A percentile compares a stretch with the other conserved stretches of the same genome.
Evolutionary conservation across 2,329 filamentous ascomycete species (phyloP).

Genomic region (Sporothrix pallida): DNA sequence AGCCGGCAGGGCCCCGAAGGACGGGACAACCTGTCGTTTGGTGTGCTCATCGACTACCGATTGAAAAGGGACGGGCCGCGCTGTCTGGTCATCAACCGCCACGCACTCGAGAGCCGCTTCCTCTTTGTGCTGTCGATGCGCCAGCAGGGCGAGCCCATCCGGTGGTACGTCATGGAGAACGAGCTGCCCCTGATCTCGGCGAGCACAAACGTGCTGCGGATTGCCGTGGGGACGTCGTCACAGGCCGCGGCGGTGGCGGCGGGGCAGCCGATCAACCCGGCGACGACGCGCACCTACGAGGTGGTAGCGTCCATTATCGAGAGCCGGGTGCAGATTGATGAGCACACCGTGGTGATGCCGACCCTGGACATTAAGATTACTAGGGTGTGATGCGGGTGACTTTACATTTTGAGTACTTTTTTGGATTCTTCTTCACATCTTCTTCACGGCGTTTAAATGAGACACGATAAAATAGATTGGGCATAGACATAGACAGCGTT

Average conservation of each 20-base stretch:
- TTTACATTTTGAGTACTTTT: background rate
- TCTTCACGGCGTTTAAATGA: background rate
- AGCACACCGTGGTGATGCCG: slow-evolving; percentile 22
- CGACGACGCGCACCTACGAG: slow-evolving; percentile 29
- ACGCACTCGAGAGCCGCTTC: slow-evolving; percentile 25
- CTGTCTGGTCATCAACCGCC: slow-evolving; percentile 32
- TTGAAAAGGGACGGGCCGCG: background rate
- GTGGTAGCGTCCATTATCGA: slow-evolving; percentile 23
- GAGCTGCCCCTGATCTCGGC: slow-evolving; percentile 27
- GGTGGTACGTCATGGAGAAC: slow-evolving; percentile 31
- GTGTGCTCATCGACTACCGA: slow-evolving; percentile 34
- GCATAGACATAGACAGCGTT: slow-evolving; percentile 6
- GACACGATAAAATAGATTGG: background rate
- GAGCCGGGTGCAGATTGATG: slow-evolving; percentile 30
- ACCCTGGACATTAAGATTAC: slow-evolving; percentile 32
- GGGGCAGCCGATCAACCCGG: background rate
- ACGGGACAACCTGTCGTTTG: slow-evolving; percentile 30
- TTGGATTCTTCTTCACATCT: background rate
- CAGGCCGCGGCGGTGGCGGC: background rate
- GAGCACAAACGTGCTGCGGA: slow-evolving; percentile 26
- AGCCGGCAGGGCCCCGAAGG: slow-evolving; percentile 19
- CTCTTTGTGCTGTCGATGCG: slow-evolving; percentile 30
- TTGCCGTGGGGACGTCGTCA: background rate
- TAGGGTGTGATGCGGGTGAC: background rate
- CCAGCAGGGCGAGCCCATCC: slow-evolving; percentile 26